phyloP scores from a whole-genome alignment of 176 grass and related monocot genomes.

The Musa beccarii region DNA sequence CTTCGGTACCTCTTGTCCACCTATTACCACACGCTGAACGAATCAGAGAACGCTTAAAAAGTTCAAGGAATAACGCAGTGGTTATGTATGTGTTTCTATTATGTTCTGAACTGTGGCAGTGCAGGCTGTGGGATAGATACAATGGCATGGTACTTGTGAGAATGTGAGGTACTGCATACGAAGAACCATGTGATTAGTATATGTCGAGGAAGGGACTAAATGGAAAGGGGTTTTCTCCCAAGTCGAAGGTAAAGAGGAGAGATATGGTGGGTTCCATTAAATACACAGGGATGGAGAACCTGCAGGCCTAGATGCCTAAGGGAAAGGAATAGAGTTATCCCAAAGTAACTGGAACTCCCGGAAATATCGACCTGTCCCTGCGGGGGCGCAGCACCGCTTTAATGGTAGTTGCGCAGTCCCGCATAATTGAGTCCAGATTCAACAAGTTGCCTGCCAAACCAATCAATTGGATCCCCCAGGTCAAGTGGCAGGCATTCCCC shows the following conservation, averaged over 20 bases:
- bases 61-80: too few species aligned
- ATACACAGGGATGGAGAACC: conserved; percentile 28
- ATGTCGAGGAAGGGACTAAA: conserved; percentile 20
- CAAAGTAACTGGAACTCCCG: conserved; percentile 60
- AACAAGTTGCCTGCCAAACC: conserved; percentile 17
- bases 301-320: conserved; percentile 32
- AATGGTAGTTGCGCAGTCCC: conserved; percentile 35
- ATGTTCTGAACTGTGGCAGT: too few species aligned
- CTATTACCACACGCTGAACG: conserved; percentile 10
- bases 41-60: too few species aligned
- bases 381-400: conserved; percentile 59
- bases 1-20: conserved; percentile 72
- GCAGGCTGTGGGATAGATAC: too few species aligned
- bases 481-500: background rate
- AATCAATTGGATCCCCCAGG: conserved; percentile 28
- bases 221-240: background rate
- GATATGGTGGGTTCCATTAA: conserved; percentile 34
- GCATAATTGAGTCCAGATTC: conserved; percentile 30
- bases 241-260: conserved; percentile 24
- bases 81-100: too few species aligned
- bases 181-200: background rate
- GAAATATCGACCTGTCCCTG: conserved; percentile 45
- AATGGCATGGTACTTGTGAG: too few species aligned
- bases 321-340: conserved; percentile 91
- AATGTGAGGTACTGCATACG: too few species aligned